Base-by-base conservation (phyloP, 306 rosid species). In the Hylodesmum podocarpum region DNA sequence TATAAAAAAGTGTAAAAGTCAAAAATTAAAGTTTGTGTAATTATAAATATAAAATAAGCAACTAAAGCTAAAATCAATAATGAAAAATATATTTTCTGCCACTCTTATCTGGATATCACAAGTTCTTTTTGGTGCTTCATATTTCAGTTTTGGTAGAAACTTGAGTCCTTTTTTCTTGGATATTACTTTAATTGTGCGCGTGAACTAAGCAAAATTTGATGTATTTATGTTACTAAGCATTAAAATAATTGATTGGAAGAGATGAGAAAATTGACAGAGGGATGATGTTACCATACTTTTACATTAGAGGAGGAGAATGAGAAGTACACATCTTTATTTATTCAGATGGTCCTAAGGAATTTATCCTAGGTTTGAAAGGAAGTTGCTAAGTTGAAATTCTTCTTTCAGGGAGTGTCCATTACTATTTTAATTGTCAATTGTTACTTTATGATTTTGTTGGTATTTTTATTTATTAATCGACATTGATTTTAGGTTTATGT, bases 311-410 rank as follows among this genome's bases (percentile, higher is more conserved):
- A 59, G 41, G 82, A 78, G 82, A 78, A 78, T 70, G 66, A 59
- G 78, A 78, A 33, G 37, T 47, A 25, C 36, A 25, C 14, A 57
- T 70, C 77, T 59, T 70, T 78, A 63, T 54, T 34, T 54, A 66
- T 70, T 78, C 72, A 61, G 0, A 36, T 78, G 82, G 82, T 78
- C 82, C 82, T 47, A 0, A 34, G 72, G 78, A 78, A 78, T 78
- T 78, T 61, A 57, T 78, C 34, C 72, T 34, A 16, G 41, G 71
- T 61, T 58, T 59, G 51, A 33, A 25, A 33, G 27, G 21, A 46
- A 34, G 72, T 25, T 47, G 34, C 18, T 5, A 5, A 16, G 34
- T 58, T 46, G 53, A 46, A 46, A 70, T 78, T 47, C 77, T 58
- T 29, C 58, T 67, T 67, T 46, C 15, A 29, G 34, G 51, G 77